Evolutionary conservation across 2,329 filamentous ascomycete genomes (phyloP).

Genomic region (Diaporthe ampelina): DNA sequence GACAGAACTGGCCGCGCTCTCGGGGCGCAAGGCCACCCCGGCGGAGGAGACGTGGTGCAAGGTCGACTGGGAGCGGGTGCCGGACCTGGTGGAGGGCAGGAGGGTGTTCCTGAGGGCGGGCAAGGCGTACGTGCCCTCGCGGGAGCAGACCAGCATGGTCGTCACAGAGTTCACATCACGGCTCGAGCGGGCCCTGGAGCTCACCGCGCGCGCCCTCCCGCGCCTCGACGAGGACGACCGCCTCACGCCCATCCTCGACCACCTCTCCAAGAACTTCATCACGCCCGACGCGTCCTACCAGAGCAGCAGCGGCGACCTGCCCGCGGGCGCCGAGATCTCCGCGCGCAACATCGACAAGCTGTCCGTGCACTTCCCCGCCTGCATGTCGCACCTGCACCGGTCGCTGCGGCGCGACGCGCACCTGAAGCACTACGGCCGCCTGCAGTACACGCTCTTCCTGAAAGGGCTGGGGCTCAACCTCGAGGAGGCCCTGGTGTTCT

Average conservation of each 20-base stretch:
- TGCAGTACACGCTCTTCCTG: conserved; percentile 96
- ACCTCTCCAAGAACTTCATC: conserved; percentile 96
- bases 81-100: conserved; percentile 87
- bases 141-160: conserved; percentile 91
- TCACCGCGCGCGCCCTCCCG: conserved; percentile 91
- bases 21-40: conserved; percentile 53
- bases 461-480: conserved; percentile 94
- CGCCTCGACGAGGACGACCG: conserved; percentile 97
- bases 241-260: conserved; percentile 75
- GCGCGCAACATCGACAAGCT: conserved; percentile 85
- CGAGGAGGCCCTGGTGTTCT: conserved; percentile 94
- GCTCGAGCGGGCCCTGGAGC: conserved; percentile 85
- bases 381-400: conserved; percentile 93
- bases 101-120: conserved; percentile 83
- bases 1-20: conserved; percentile 69
- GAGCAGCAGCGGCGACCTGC: conserved; percentile 72
- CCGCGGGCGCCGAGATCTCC: conserved; percentile 78
- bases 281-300: conserved; percentile 89
- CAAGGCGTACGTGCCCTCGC: conserved; percentile 90
- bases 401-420: conserved; percentile 89
- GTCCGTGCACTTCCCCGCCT: conserved; percentile 87
- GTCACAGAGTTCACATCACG: conserved; percentile 86
- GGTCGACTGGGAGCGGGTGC: conserved; percentile 94
- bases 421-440: conserved; percentile 90
- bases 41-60: conserved; percentile 94